Evolutionary conservation across 768 basidiomycete genomes (phyloP), one percentile per base, ranked within the genome.

Genomic region (Thelephora ganbajun): DNA sequence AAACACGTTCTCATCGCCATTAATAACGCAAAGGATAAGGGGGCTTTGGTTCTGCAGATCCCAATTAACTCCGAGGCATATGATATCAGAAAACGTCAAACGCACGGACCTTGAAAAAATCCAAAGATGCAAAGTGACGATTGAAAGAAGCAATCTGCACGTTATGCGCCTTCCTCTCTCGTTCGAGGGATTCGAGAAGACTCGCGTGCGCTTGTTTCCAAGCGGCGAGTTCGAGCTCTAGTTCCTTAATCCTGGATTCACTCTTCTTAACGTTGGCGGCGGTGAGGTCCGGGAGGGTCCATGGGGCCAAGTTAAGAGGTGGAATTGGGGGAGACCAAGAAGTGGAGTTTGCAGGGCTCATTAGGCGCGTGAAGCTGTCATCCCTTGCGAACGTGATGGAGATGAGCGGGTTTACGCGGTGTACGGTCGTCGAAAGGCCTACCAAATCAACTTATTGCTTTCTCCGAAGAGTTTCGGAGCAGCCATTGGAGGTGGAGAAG

Each of bases 1-100:
- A 66, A 88, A 87, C 54, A 84, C 64, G 52, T 76, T 76, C 43
- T 75, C 73, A 59, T 85, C 77, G 35, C 81, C 84, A 54, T 87
- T 80, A 56, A 88, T 70, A 53, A 82, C 73, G 57, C 83, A 83
- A 53, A 84, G 70, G 50, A 87, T 78, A 55, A 86, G 72, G 37
- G 81, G 74, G 53, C 73, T 71, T 62, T 78, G 76, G 53, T 69
- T 74, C 78, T 83, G 61, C 48, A 48, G 45, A 48, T 35, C 14
- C n/a, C 4, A 39, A n/a, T 16, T 11, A 39, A 6, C n/a, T 22
- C 37, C 37, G 11, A 22, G 37, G 5, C n/a, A 22, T 16, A 39
- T 6, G 20, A 22, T 3, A 11, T 3, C 9, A 41, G 22, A 9
- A 14, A 5, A 11, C 2, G 39, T 4, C 6, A 14, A 9, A 11